phyloP scores from a whole-genome alignment of 1,284 basidiomycete species.

The Melampsora americana region DNA sequence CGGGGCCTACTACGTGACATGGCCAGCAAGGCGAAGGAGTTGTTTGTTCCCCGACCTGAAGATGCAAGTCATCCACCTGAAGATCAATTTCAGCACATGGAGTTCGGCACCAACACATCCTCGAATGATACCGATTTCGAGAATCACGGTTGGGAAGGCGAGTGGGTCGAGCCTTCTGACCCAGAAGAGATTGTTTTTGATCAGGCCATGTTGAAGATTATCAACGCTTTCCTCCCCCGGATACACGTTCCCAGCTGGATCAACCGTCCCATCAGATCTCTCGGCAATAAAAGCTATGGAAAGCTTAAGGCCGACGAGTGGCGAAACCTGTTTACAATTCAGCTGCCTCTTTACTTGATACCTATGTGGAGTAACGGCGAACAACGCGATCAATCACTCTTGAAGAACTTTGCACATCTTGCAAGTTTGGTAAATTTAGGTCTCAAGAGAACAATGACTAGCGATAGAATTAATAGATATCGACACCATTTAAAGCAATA shows the following conservation, averaged over 20 bases:
- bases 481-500: not conserved
- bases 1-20: not conserved
- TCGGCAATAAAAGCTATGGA: not conserved
- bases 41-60: not conserved
- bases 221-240: not conserved
- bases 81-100: not conserved
- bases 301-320: slow-evolving; percentile 3
- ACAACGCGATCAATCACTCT: not conserved
- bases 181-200: not conserved
- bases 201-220: not conserved
- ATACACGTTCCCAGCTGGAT: not conserved
- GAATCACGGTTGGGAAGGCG: not conserved
- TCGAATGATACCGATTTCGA: not conserved
- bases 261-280: not conserved
- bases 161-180: not conserved
- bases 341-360: not conserved
- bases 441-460: not conserved
- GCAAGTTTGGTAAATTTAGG: not conserved
- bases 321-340: not conserved
- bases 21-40: not conserved
- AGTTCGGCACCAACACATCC: not conserved
- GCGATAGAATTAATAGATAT: not conserved
- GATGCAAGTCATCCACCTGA: not conserved
- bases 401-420: not conserved
- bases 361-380: not conserved